These are phyloP conservation scores for Gossypium aridum DNA, from an alignment of 441 rosid genomes.

Conservation along the genomic window DNA sequence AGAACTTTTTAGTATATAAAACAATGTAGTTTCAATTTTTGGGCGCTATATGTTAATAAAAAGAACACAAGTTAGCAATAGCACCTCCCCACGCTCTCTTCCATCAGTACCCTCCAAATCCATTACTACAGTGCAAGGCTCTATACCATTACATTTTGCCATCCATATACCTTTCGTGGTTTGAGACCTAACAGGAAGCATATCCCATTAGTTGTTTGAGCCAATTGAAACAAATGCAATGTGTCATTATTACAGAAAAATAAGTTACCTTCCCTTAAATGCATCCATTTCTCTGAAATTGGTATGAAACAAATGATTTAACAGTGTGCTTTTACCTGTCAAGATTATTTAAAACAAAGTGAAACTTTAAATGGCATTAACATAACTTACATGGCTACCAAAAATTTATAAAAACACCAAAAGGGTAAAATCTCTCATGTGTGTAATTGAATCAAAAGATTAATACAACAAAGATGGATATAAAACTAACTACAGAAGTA, in stretches of 20 bases:
- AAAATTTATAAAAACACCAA: not conserved
- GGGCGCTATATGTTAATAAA: not conserved
- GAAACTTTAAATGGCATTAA: constrained; percentile 9
- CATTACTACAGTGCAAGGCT: constrained; percentile 94
- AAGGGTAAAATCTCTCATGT: not conserved
- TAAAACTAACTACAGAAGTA: not conserved
- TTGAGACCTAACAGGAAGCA: constrained; percentile 64
- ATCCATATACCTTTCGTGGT: constrained; percentile 99
- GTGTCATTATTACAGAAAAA: not conserved
- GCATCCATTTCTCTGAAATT: constrained; percentile 99
- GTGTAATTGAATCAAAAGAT: not conserved
- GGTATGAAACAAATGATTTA: constrained; percentile 84
- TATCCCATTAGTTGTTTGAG: constrained; percentile 7
- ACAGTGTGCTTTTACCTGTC: constrained; percentile 95
- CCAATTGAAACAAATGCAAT: constrained; percentile 9
- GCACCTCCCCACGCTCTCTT: constrained; percentile 99
- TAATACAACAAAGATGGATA: not conserved
- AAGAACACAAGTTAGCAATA: not conserved
- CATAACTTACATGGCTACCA: not conserved
- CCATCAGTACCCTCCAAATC: constrained; percentile 99
- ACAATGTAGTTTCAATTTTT: not conserved
- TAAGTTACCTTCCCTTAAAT: constrained; percentile 80
- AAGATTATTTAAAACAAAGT: constrained; percentile 21
- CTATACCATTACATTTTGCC: constrained; percentile 86
- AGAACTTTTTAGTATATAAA: not conserved